A percentile compares a stretch with the other conserved stretches of the same genome.
Evolutionary conservation across 2,329 filamentous ascomycete genomes (phyloP).

Genomic region (Alternaria incomplexa): DNA sequence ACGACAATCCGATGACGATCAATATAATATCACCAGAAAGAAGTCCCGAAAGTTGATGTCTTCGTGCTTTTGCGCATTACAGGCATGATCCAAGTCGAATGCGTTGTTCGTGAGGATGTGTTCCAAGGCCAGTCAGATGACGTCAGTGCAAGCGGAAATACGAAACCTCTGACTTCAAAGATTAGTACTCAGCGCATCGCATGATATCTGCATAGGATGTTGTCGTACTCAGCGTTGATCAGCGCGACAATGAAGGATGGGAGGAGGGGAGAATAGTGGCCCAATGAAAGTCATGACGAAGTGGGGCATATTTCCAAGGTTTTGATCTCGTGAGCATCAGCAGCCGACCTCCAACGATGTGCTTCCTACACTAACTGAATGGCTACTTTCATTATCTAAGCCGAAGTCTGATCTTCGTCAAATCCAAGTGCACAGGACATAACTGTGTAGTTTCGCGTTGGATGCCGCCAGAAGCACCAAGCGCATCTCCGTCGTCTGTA

Average conservation of each 20-base stretch:
- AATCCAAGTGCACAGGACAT: not conserved
- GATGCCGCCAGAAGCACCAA: not conserved
- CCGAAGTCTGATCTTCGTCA: not conserved
- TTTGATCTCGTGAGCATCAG: slow-evolving; percentile 12
- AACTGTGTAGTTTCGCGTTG: not conserved
- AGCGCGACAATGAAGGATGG: not conserved
- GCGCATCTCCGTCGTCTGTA: not conserved
- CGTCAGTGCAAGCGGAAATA: slow-evolving; percentile 6
- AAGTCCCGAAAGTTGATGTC: not conserved
- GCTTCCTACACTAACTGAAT: not conserved
- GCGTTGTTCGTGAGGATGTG: slow-evolving; percentile 2
- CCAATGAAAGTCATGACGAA: slow-evolving; percentile 1
- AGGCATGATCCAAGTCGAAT: slow-evolving; percentile 9
- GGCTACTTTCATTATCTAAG: fast-evolving
- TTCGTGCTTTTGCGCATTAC: not conserved
- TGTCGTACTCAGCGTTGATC: not conserved
- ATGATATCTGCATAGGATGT: not conserved
- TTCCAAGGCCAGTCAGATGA: slow-evolving; percentile 13
- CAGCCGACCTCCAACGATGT: not conserved
- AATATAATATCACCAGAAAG: not conserved
- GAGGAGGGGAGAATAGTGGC: not conserved
- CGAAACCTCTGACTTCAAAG: not conserved
- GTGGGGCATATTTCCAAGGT: slow-evolving; percentile 10
- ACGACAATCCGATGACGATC: not conserved
- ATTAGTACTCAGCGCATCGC: not conserved